Base-by-base conservation (phyloP, 148 eudicot species). In the Polygonum maritimum region DNA sequence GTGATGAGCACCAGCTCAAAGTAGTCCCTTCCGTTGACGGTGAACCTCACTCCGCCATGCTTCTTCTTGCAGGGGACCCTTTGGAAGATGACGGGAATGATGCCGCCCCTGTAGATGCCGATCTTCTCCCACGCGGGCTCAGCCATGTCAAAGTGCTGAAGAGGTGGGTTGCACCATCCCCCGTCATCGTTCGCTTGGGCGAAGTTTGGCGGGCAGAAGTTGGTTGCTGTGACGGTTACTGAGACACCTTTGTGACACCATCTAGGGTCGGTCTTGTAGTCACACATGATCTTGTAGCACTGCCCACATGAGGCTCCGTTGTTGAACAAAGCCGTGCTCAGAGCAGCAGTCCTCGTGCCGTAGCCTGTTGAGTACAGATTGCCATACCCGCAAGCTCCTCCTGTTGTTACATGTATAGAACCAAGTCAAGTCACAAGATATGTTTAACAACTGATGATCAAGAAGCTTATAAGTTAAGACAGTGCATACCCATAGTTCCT, bases 111-210 rank as follows among this genome's bases (percentile, higher is more conserved):
- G 69, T 89, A 94, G 73, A 94, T 88, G 12, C 89, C 98, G 44
- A 94, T 94, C 81, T 92, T 89, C 51, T 92, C 94, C 98, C 98
- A 94, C 60, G 98, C 94, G 2, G 98, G 98, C 47, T 92, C 94
- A 60, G 98, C 92, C 98, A 94, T 94, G 82, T 94, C 98, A 52
- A 94, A 94, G 78, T 94, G 97, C 57, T 89, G 87, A 21, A 87
- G 88, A n/a, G 97, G 97, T 1, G 98, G 98, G 75, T 94, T 94
- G 77, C 98, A 94, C 98, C 98, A 94, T 2, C 98, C 98, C 14
- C 96, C 97, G 5, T 71, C 80, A 75, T 88, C 72, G 58, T 79
- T 93, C 0, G 98, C 91, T 35, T 74, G 82, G 75, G 84, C 92
- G 49, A 58, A 86, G 79, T 94, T 92, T 1, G 98, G 97, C 6